These are phyloP conservation scores for Sphagnum magellanicum DNA, from an alignment of 228 moss, liverwort and hornwort species.

Conservation along the genomic window DNA sequence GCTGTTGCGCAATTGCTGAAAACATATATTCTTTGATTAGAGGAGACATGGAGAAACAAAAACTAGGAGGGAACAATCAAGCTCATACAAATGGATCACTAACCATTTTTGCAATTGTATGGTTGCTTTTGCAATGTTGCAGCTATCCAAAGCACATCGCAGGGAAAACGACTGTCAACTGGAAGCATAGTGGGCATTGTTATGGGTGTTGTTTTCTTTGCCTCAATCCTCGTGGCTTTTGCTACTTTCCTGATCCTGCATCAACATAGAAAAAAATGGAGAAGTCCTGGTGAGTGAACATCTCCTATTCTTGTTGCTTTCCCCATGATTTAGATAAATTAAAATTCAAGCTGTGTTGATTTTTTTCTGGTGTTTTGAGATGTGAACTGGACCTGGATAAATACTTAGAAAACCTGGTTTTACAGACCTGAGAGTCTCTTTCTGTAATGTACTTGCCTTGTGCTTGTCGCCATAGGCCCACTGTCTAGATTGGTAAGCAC, in stretches of 20 bases:
- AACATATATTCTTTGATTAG: not conserved
- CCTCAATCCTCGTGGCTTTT: slow-evolving; percentile 14
- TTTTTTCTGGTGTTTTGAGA: too few relatives aligned
- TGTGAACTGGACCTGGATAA: too few relatives aligned
- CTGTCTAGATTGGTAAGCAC: not conserved
- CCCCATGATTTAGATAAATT: not conserved
- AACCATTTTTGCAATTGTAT: not conserved
- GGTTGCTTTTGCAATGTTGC: not conserved
- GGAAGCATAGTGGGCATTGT: slow-evolving; percentile 55
- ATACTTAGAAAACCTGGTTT: not conserved
- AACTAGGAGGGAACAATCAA: too few relatives aligned
- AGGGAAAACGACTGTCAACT: slow-evolving; percentile 9
- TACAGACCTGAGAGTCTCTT: not conserved
- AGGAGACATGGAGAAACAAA: too few relatives aligned
- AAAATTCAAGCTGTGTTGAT: too few relatives aligned
- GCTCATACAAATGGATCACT: too few relatives aligned
- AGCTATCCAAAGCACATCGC: not conserved
- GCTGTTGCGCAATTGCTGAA: not conserved
- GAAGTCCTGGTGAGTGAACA: not conserved
- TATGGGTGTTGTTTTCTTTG: slow-evolving; percentile 22
- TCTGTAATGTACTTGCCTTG: not conserved
- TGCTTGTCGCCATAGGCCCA: not conserved
- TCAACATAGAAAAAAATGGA: slow-evolving; percentile 8
- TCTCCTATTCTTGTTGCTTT: not conserved
- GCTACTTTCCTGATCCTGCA: slow-evolving; percentile 13